phyloP scores from a whole-genome alignment of 495 filamentous ascomycete species.

The Neurospora sublineolata region DNA sequence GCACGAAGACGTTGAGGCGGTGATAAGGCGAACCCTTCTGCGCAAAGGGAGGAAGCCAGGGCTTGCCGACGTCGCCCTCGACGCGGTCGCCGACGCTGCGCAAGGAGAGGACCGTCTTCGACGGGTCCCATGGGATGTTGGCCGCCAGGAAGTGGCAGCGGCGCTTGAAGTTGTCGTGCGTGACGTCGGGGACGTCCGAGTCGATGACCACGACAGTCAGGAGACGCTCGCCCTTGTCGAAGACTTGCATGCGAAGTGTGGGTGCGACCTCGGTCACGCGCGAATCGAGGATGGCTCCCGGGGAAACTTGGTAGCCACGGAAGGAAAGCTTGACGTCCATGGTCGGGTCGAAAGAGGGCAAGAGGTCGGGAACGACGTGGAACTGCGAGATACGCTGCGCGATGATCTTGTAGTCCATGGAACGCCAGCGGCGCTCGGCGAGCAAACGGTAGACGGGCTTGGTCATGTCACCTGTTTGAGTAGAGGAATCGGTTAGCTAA shows the following conservation, averaged over 20 bases:
- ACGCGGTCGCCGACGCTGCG: constrained; percentile 20
- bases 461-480: constrained; percentile 68
- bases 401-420: constrained; percentile 57
- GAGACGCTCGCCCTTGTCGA: constrained; percentile 67
- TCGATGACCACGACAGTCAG: constrained; percentile 80
- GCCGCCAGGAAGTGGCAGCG: constrained; percentile 76
- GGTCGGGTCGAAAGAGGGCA: constrained; percentile 68
- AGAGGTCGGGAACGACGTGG: constrained; percentile 83
- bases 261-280: constrained; percentile 54
- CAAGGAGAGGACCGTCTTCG: constrained; percentile 36
- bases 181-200: constrained; percentile 73
- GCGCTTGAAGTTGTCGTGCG: constrained; percentile 65
- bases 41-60: constrained; percentile 75
- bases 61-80: constrained; percentile 50
- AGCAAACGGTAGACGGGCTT: constrained; percentile 93
- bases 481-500: neutral
- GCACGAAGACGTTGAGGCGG: constrained; percentile 68
- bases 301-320: constrained; percentile 49
- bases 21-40: constrained; percentile 91
- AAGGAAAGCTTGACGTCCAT: constrained; percentile 75
- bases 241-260: constrained; percentile 71
- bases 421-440: constrained; percentile 75
- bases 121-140: constrained; percentile 44
- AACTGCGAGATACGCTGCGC: constrained; percentile 83
- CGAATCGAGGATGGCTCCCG: constrained; percentile 69